phyloP scores from a whole-genome alignment of 2,329 filamentous ascomycete species.

The Pestalotiopsis sp. region DNA sequence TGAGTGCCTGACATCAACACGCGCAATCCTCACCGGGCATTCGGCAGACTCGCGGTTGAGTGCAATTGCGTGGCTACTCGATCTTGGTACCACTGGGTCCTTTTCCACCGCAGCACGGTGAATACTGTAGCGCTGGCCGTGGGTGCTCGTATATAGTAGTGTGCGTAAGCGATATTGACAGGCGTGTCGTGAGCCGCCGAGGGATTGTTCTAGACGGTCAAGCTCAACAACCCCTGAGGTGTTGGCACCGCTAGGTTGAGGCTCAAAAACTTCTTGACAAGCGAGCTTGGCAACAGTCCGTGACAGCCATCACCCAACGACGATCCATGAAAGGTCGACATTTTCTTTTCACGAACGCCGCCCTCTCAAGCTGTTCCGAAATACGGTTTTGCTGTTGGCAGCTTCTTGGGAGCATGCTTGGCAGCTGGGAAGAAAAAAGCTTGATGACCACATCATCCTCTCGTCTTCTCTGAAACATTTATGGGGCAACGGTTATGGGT shows the following conservation, averaged over 20 bases:
- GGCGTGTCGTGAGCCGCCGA: slow-evolving; percentile 1
- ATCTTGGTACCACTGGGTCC: not conserved
- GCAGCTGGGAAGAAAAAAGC: not conserved
- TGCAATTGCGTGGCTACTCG: not conserved
- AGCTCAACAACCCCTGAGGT: not conserved
- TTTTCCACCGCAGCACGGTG: not conserved
- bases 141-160: not conserved
- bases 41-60: not conserved
- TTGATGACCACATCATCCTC: slow-evolving; percentile 1
- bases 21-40: not conserved
- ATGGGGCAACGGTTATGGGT: slow-evolving; percentile 3
- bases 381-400: not conserved
- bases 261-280: slow-evolving; percentile 2
- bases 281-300: slow-evolving; percentile 3
- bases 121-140: not conserved
- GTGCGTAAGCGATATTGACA: not conserved
- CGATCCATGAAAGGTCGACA: not conserved
- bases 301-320: not conserved
- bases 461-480: slow-evolving; percentile 5
- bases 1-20: not conserved
- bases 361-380: not conserved
- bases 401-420: not conserved
- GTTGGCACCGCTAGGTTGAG: not conserved
- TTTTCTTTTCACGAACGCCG: not conserved
- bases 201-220: not conserved